Base-by-base conservation (phyloP, 129 eudicot species). In the Helianthus tuberosus region DNA sequence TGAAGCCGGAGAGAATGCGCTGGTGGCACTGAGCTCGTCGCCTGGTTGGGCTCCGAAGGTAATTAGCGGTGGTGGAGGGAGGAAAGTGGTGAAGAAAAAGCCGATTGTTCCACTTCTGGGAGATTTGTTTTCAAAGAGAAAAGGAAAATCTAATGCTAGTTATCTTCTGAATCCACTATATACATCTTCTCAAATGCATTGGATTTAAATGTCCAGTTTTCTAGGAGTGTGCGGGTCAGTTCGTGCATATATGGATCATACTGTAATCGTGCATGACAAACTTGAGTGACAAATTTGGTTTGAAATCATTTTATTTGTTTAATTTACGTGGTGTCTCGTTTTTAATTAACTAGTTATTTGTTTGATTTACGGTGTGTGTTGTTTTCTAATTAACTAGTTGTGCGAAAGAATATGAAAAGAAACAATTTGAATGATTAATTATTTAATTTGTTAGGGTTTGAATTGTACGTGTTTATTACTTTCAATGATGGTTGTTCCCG, bases 41-140 rank as follows among this genome's bases (percentile, higher is more conserved):
- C 4, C 36, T 3, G 4, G 36, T 32, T 32, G 36, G 36, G 36
- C 36, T 32, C 68, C 80, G 35, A 75, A 74, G 54, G 66, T 84
- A 32, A n/a, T n/a, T n/a, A 69, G 80, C 13, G 20, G 78, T 6
- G 69, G 67, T 17, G 83, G 68, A 47, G 81, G 76, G 11, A 67
- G 73, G 70, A 86, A 79, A 68, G 11, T 15, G 64, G 57, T 52
- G 86, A 93, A 75, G 81, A 86, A 88, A 68, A 93, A 93, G 75
- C 96, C 96, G 1, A 83, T 93, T 15, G 74, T 93, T 74, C 97
- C 97, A 29, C 86, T 93, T 13, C 63, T 93, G 8, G 88, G 90
- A 71, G 88, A 86, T n/a, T 81, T 88, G 71, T 90, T 93, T 77
- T 75, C 89, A 32, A 84, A 84, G 84, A 93, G 73, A 53, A 93